A percentile compares a stretch with the other conserved stretches of the same genome.
These are phyloP conservation scores for Phytopythium vexans DNA, from an alignment of 352 stramenopile species.

Conservation along the genomic window DNA sequence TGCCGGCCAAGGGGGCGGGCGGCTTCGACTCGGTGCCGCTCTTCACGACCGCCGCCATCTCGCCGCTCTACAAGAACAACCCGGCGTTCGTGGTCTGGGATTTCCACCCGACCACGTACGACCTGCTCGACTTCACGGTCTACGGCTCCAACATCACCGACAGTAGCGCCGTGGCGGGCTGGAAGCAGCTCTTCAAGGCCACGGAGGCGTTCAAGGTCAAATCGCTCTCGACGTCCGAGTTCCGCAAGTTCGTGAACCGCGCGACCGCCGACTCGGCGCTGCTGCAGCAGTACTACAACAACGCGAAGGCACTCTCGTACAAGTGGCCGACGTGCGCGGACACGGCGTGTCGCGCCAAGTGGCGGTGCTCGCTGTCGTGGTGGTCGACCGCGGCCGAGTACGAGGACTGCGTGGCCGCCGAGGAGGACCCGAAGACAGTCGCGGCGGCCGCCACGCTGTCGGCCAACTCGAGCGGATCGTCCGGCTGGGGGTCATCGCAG, in stretches of 20 bases:
- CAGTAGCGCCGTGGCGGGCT: slow-evolving; percentile 29
- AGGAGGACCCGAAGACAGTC: too few relatives aligned
- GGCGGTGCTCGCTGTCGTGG: slow-evolving; percentile 72
- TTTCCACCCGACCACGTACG: slow-evolving; percentile 56
- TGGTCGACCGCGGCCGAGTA: slow-evolving; percentile 59
- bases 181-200: slow-evolving; percentile 52
- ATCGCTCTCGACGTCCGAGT: slow-evolving; percentile 35
- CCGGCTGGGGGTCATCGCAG: too few relatives aligned
- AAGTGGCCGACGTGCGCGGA: slow-evolving; percentile 34
- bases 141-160: slow-evolving; percentile 73
- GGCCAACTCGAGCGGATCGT: too few relatives aligned
- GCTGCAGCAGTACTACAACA: slow-evolving; percentile 72
- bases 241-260: slow-evolving; percentile 41
- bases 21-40: slow-evolving; percentile 39
- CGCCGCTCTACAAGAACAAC: slow-evolving; percentile 89
- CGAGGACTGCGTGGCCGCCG: slow-evolving; percentile 34
- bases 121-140: slow-evolving; percentile 70
- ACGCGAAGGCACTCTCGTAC: slow-evolving; percentile 69
- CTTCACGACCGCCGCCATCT: slow-evolving; percentile 80
- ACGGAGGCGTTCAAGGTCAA: slow-evolving; percentile 49
- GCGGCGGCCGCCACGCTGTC: too few relatives aligned
- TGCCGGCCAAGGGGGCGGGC: slow-evolving; percentile 16
- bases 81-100: slow-evolving; percentile 90
- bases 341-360: slow-evolving; percentile 43
- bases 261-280: slow-evolving; percentile 39